Conservation (phyloP, 2,329 filamentous ascomycete species). For the Shiraia bambusicola region DNA sequence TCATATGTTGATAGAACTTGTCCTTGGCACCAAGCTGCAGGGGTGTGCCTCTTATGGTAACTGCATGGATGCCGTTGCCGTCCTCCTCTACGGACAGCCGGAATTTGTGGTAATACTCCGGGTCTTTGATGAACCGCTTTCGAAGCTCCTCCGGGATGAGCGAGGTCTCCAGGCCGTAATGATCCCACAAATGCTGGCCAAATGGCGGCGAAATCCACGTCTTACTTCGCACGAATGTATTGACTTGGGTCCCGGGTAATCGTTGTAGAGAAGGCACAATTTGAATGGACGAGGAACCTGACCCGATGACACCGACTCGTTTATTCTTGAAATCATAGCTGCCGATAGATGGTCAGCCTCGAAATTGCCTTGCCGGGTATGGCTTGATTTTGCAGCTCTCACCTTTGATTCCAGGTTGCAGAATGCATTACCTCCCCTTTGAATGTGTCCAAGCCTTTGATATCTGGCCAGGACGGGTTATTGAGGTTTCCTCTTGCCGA, state of each 20-base stretch:
- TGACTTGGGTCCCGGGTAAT: conserved; percentile 31
- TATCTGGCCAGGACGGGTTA: conserved; percentile 36
- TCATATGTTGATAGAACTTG: conserved; percentile 47
- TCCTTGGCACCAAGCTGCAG: conserved; percentile 42
- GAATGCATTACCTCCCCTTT: conserved; percentile 42
- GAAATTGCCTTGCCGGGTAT: background rate
- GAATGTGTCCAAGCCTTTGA: conserved; percentile 35
- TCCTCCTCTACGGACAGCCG: conserved; percentile 37
- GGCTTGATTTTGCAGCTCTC: background rate
- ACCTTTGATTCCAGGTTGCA: conserved; percentile 39
- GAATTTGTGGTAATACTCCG: conserved; percentile 36
- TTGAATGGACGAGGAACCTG: conserved; percentile 44
- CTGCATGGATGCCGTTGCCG: conserved; percentile 31
- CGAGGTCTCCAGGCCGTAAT: conserved; percentile 39
- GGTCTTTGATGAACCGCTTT: conserved; percentile 29
- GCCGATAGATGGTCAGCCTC: conserved; percentile 4
- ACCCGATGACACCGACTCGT: conserved; percentile 39
- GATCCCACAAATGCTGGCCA: conserved; percentile 29
- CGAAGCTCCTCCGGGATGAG: conserved; percentile 27
- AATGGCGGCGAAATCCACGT: conserved; percentile 43
- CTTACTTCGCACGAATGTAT: conserved; percentile 37
- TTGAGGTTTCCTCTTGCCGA: conserved; percentile 39
- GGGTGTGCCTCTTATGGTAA: conserved; percentile 40
- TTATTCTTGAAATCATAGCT: conserved; percentile 39
- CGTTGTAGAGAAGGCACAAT: conserved; percentile 45